These are phyloP conservation scores for Cystobasidiopsis lactophilus DNA, from an alignment of 768 basidiomycete species.

Conservation along the genomic window DNA sequence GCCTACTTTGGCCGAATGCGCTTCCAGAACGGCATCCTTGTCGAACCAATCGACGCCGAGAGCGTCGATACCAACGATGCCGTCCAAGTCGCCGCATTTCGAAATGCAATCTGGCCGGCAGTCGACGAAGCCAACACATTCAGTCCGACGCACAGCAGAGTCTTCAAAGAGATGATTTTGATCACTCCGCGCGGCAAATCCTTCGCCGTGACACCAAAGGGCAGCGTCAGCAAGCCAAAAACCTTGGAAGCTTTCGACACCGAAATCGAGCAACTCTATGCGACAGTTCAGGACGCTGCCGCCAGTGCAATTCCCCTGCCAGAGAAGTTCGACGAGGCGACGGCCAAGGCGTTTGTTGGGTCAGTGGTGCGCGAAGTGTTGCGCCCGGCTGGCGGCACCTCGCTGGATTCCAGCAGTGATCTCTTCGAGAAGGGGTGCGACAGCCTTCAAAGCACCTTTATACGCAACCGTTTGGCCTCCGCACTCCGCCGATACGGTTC, in stretches of 20 bases:
- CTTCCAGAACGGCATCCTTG: constrained; percentile 25
- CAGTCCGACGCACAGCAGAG: not conserved
- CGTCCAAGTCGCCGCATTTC: no score
- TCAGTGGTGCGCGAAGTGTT: not conserved
- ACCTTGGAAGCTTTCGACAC: constrained; percentile 23
- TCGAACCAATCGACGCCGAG: constrained; percentile 23
- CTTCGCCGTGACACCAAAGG: constrained; percentile 27
- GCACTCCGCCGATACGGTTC: not conserved
- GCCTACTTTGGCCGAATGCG: constrained; percentile 28
- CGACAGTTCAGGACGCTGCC: not conserved
- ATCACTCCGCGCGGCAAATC: constrained; percentile 23
- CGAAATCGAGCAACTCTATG: constrained; percentile 26
- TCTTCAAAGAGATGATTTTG: constrained; percentile 28
- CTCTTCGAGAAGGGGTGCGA: not conserved
- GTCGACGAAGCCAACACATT: no score
- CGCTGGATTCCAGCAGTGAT: not conserved
- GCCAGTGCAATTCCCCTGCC: not conserved
- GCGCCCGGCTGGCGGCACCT: no score
- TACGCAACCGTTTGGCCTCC: not conserved
- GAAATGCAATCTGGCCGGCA: no score
- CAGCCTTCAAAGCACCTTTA: not conserved
- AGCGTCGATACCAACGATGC: constrained; percentile 8
- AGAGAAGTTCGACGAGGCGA: not conserved
- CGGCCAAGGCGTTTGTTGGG: not conserved
- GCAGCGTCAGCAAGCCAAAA: constrained; percentile 25